Base-by-base conservation (phyloP, 1,284 basidiomycete genomes). In the Ganoderma lucidum region DNA sequence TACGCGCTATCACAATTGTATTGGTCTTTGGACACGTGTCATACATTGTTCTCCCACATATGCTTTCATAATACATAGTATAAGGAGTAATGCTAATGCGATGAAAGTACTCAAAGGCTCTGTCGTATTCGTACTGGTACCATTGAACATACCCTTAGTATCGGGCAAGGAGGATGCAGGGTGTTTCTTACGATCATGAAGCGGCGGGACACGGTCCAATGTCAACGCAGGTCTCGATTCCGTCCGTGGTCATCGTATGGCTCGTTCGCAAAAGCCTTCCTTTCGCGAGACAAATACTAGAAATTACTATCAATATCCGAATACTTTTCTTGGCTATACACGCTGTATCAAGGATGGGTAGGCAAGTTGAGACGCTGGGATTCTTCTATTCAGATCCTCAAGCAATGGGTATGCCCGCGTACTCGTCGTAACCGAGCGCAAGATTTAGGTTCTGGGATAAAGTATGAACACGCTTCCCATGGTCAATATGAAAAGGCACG, bases 351-450 rank as follows among this genome's bases (percentile, higher is more conserved):
- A 51, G 8, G 23, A 51, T 51, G 12, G 48, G 23, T 14, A 12
- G 12, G 23, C n/a, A 58, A 37, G 15, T 41, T 44, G 4, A 28
- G 2, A 28, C 9, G 23, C 10, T 14, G 48, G 10, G 9, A 51
- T 28, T 10, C 48, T 12, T 51, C 48, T 28, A 51, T 48, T 23
- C 45, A 48, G 45, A 23, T 9, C 58, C 14, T 76, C 72, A 75
- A 42, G 72, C 75, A 28, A 80, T 67, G 3, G 90, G 90, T 70
- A 98, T 96, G 6, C 96, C 97, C 0, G 91, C 90, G 73, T 90
- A 92, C 79, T 98, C 97, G 71, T 97, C 95, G 76, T 94, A 95
- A 15, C 97, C 97, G 41, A 99, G 87, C 2, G 96, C 93, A 62
- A 99, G 86, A 83, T 99, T 99, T 78, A 99, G 82, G 81, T 99